Evolutionary conservation across 805 yeast species (phyloP), one percentile per base, ranked within the genome.

Genomic region (Teunomyces funiuensis): DNA sequence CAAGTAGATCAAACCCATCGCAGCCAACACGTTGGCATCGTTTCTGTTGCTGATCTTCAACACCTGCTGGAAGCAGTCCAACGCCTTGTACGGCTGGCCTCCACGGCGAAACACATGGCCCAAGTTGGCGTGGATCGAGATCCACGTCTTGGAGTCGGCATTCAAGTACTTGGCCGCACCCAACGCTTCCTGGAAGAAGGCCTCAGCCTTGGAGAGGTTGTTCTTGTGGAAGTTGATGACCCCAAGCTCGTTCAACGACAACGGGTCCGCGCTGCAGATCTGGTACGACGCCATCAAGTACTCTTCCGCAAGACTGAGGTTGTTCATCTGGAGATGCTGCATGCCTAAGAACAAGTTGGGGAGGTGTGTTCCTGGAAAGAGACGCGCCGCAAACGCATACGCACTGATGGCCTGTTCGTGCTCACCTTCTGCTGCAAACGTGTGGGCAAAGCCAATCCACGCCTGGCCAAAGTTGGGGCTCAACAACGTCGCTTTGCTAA

Each of bases 361-460:
- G 36, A 90, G 65, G 60, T 93, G 97, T 3, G 90, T 83, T 1
- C 96, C 95, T 0, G 90, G 89, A 55, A 93, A 93, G 31, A 90
- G 73, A 46, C 97, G 71, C 1, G 96, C 88, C 0, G 97, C 97
- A 9, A 96, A 90, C 1, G 98, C 90, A 63, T 90, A 93, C 0
- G 98, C 98, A 42, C 97, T 85, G 16, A 93, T 85, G 1, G 98
- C 98, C 63, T 93, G 98, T 60, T 93, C 99, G 60, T 93, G 97
- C 63, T 93, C 99, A n/a, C 97, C 95, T 60, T 93, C 99, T 2
- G 87, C 83, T 0, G 97, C 97, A 76, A 90, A 93, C 0, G 98
- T 90, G 56, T 91, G 98, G 1, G 98, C 98, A 67, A 93, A 93
- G 2, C 97, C 99, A 25, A 93, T 82, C 99, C 99, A 93, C 1